Base-by-base conservation (phyloP, 371 early-diverging fungal genomes). In the Apophysomyces trapeziformis region DNA sequence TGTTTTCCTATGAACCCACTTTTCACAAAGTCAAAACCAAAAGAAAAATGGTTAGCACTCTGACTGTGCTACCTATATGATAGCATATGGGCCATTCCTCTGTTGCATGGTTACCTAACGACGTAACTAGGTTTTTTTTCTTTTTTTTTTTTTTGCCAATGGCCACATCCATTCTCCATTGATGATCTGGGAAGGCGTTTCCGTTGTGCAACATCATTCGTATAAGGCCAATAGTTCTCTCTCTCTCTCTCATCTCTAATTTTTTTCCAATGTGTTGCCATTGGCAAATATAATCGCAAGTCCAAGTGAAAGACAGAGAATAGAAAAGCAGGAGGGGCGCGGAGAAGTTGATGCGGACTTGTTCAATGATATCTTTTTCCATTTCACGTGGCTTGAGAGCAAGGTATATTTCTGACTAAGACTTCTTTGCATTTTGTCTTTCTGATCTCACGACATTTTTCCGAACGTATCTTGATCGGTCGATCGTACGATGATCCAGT, bases 371-470 rank as follows among this genome's bases (percentile, higher is more conserved):
- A 1, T 2, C 9, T 14, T 21, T 50, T 50, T 50, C 21, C 54
- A 50, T 50, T 50, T 50, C 54, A 50, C 54, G 54, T 50, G 54
- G 54, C 54, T 50, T n/a, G 54, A 50, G 54, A 26, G n/a, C 54
- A 18, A 41, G 54, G 9, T 50, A n/a, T 21, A 9, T 50, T 50
- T 21, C 54, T 50, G 54, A 50, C 54, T 50, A 50, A 50, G 21
- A 21, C 7, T 16, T 50, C 9, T 50, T 50, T 50, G 54, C 16
- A 26, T 16, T 26, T 50, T 50, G 21, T 50, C 21, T 50, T 26
- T 16, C 54, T 50, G 54, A 50, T 50, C 54, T 50, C 54, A 50
- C 54, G 54, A 50, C 21, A 21, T 50, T 50, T 16, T 16, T 21
- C 11, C 5, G 4, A 21, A 21, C 54, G 21, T 26, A 26, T 50